Evolutionary conservation across 164 flowering plant species (phyloP), one percentile per base, ranked within the genome.

Genomic region (Nymphaea thermarum): DNA sequence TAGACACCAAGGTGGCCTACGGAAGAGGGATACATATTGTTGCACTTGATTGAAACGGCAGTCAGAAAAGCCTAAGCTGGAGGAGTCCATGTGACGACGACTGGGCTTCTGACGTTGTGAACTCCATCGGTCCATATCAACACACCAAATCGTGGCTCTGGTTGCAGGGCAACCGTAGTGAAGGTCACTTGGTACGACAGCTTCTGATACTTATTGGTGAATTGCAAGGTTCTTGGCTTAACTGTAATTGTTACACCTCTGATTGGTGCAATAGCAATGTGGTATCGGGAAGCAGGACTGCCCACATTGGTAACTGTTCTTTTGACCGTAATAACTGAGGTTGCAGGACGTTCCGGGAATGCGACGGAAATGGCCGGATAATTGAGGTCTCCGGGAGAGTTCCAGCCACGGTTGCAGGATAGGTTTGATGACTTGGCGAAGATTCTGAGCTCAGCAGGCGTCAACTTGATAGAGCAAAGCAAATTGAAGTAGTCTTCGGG

Each of bases 231-330:
- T 25, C 62, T 63, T 8, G 81, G 78, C 62, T 73, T 63, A 0
- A 75, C 75, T 41, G 17, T 44, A 1, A 73, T 78, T 25, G 61
- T 43, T 4, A 70, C 78, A 61, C 72, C 76, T 61, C 44, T 73
- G 70, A 78, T 63, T 12, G 63, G 76, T 2, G 78, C 10, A 66
- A 75, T 71, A 51, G 15, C 66, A 16, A 55, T 71, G 18, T 62
- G 67, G 71, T 75, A 78, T 2, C 51, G 64, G 3, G 81, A 75
- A 7, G 43, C 44, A 14, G 81, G 71, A 65, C 69, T 66, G 36
- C 81, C 81, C 51, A 78, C 78, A 71, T 75, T 78, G 60, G 78
- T 78, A 8, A 75, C 81, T 5, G 77, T 73, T 53, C 78, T 66
- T 68, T 67, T 76, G 12, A 78, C 64, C 5, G 81, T 75, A 64